phyloP scores from a whole-genome alignment of 169 alveolate genomes.

The Eimeria zaria region DNA sequence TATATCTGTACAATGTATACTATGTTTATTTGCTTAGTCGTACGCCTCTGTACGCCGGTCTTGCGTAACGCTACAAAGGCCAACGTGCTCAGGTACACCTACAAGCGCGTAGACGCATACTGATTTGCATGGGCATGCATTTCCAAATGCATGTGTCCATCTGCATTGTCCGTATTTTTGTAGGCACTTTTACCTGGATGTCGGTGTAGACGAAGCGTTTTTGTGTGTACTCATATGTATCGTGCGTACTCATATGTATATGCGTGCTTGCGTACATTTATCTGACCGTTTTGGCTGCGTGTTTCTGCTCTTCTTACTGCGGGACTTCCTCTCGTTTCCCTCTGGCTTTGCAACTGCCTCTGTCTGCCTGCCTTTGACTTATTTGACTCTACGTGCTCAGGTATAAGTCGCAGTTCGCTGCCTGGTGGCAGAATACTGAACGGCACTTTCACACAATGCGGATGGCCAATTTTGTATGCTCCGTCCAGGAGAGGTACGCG shows the following conservation, averaged over 20 bases:
- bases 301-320: neutral
- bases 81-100: neutral
- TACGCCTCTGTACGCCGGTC: neutral
- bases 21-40: neutral
- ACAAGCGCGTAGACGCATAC: neutral
- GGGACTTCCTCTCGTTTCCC: neutral
- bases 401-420: slow-evolving; percentile 80
- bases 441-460: slow-evolving; percentile 85
- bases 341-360: neutral
- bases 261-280: neutral
- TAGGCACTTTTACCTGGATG: neutral
- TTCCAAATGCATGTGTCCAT: neutral
- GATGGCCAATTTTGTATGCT: slow-evolving; percentile 76
- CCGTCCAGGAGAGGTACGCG: slow-evolving; percentile 68
- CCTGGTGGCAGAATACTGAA: slow-evolving; percentile 84
- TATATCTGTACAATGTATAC: neutral
- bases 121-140: neutral
- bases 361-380: neutral
- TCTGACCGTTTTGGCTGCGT: neutral
- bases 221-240: neutral
- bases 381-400: slow-evolving; percentile 23
- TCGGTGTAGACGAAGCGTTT: neutral
- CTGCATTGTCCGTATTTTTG: neutral
- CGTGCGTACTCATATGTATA: neutral
- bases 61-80: neutral